Evolutionary conservation across 164 flowering plant genomes (phyloP).

Genomic region (Magnolia changhungtana): DNA sequence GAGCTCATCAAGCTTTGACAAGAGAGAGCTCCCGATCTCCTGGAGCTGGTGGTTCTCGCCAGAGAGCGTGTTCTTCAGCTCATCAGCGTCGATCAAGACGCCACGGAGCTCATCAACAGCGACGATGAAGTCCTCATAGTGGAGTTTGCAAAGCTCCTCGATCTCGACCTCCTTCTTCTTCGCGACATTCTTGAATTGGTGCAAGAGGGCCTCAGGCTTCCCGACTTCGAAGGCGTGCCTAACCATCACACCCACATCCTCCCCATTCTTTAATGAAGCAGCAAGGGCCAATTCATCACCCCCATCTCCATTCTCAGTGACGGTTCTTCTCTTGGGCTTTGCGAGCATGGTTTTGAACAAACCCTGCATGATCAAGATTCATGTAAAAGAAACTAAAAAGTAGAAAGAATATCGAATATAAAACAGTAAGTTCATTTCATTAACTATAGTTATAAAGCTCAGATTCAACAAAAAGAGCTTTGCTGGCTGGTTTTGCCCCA

Average conservation of each 20-base stretch:
- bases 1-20: constrained; percentile 70
- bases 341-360: constrained; percentile 39
- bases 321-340: constrained; percentile 56
- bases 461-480: neutral
- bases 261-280: constrained; percentile 68
- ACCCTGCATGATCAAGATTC: neutral
- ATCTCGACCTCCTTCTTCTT: constrained; percentile 88
- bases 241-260: constrained; percentile 75
- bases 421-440: no score
- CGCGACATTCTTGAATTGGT: constrained; percentile 63
- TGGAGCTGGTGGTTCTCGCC: constrained; percentile 72
- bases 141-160: constrained; percentile 87
- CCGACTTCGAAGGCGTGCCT: constrained; percentile 78
- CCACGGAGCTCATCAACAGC: constrained; percentile 97
- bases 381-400: neutral
- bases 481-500: neutral
- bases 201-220: constrained; percentile 67
- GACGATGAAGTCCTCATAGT: constrained; percentile 83
- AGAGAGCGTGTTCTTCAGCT: constrained; percentile 70
- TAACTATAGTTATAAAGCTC: neutral
- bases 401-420: neutral
- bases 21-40: constrained; percentile 65
- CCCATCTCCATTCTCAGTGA: constrained; percentile 69
- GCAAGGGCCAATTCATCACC: constrained; percentile 62
- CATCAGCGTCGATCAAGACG: constrained; percentile 87